Percentiles rank a stretch among this genome's conserved stretches.
Conservation (phyloP, 495 filamentous ascomycete genomes). For the Penicillium egyptiacum region DNA sequence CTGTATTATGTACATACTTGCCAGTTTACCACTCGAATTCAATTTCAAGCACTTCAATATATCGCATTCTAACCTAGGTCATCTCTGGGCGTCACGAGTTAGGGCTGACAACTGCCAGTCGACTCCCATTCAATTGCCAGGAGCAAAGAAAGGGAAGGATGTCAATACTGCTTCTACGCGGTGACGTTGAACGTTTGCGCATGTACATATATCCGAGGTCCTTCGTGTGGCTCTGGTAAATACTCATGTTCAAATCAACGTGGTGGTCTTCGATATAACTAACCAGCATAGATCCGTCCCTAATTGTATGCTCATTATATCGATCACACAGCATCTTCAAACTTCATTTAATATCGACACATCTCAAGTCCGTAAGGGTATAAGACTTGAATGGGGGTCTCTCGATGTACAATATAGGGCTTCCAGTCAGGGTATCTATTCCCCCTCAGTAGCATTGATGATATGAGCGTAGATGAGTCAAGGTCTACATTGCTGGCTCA, state of each 20-base stretch:
- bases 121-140: neutral
- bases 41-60: neutral
- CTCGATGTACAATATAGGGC: neutral
- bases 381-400: no score
- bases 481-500: neutral
- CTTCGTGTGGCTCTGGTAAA: neutral
- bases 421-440: neutral
- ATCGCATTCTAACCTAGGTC: neutral
- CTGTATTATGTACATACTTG: conserved; percentile 48
- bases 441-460: neutral
- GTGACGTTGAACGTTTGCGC: neutral
- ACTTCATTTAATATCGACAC: no score
- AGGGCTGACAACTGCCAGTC: neutral
- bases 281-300: no score
- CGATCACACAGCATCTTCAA: neutral
- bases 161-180: no score
- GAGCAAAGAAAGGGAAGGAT: neutral
- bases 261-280: neutral
- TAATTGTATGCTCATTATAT: neutral
- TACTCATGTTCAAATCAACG: neutral
- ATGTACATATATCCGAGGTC: no score
- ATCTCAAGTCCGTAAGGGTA: no score
- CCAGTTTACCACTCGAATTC: conserved; percentile 24
- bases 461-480: neutral
- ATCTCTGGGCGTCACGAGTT: neutral